These are phyloP conservation scores for Ustilago tritici DNA, from an alignment of 1,284 basidiomycete genomes.

Conservation along the genomic window DNA sequence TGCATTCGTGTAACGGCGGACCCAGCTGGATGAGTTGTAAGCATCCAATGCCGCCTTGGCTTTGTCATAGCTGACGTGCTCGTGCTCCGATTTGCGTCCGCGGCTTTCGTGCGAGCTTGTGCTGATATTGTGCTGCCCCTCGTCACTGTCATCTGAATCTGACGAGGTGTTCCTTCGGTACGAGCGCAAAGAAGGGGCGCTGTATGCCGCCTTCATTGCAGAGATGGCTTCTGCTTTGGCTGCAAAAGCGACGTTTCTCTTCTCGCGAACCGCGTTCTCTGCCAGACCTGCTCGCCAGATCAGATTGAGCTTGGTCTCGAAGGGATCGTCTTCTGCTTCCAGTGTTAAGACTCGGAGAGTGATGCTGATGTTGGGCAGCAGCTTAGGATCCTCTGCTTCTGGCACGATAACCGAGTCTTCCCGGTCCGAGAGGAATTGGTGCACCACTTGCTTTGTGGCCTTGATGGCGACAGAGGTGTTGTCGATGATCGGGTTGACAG, in stretches of 20 bases:
- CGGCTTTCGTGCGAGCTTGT: conserved; percentile 21
- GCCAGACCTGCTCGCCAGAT: conserved; percentile 83
- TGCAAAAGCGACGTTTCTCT: conserved; percentile 83
- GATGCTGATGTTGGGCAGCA: conserved; percentile 74
- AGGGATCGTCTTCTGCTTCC: conserved; percentile 88
- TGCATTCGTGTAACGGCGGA: conserved; percentile 66
- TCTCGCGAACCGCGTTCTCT: conserved; percentile 80
- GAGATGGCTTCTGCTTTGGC: conserved; percentile 76
- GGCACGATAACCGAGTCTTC: conserved; percentile 63
- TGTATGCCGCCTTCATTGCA: conserved; percentile 68
- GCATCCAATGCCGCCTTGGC: conserved; percentile 80
- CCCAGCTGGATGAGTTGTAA: conserved; percentile 85
- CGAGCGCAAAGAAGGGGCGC: conserved; percentile 57
- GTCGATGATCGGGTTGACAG: conserved; percentile 74
- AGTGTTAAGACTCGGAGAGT: conserved; percentile 75
- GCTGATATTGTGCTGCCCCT: conserved; percentile 18
- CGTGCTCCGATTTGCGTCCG: conserved; percentile 10
- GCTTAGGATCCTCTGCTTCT: conserved; percentile 63
- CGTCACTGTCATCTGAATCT: conserved; percentile 3
- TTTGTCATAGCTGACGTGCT: conserved; percentile 71
- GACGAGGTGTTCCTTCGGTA: conserved; percentile 11
- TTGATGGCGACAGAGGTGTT: conserved; percentile 71
- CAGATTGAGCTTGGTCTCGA: conserved; percentile 83
- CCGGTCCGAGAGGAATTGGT: conserved; percentile 70
- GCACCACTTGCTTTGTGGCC: conserved; percentile 71